Base-by-base conservation (phyloP, 2,329 filamentous ascomycete genomes). In the Nothophoma quercina region DNA sequence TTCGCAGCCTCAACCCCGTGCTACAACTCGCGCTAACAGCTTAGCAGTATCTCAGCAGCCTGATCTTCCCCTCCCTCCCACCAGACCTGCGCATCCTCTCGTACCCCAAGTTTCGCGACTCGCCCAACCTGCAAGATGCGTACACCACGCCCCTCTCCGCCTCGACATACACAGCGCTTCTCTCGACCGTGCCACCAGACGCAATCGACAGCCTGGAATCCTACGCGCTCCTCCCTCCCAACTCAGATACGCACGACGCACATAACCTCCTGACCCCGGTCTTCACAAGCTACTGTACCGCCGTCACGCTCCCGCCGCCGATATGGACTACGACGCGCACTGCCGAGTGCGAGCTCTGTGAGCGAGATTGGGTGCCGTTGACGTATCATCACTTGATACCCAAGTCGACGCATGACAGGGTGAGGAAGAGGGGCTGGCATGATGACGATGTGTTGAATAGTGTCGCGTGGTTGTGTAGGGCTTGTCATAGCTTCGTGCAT, bases 361-460 rank as follows among this genome's bases (percentile, higher is more conserved):
- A 79, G 1, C 81, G 91, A 1, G 83, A 85, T 56, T 91, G 89
- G 85, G 84, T 95, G 18, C 85, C 85, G 7, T 74, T 95, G 55
- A 90, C 88, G 1, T 96, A 95, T 70, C 91, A 96, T 69, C 91
- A 96, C 75, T 78, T 96, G 34, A 92, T 96, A 46, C 91, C 91
- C n/a, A 83, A 85, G 32, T 83, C 84, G 34, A 86, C 91, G 53
- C 91, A 96, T 73, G 86, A 83, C 7, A 91, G 91, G 69, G 90
- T 84, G 3, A 71, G 91, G 30, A 91, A 89, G 78, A 80, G 90
- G 33, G 88, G 88, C 1, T 96, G 91, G 91, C 89, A 93, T 77
- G 82, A 83, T 3, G 84, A 86, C 57, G 89, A 90, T 71, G 84
- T 86, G 75, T 71, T 96, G 72, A 85, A 90, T 65, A 91, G 86